phyloP scores from a whole-genome alignment of 1,139 yeast species.

The Diutina rugosa region DNA sequence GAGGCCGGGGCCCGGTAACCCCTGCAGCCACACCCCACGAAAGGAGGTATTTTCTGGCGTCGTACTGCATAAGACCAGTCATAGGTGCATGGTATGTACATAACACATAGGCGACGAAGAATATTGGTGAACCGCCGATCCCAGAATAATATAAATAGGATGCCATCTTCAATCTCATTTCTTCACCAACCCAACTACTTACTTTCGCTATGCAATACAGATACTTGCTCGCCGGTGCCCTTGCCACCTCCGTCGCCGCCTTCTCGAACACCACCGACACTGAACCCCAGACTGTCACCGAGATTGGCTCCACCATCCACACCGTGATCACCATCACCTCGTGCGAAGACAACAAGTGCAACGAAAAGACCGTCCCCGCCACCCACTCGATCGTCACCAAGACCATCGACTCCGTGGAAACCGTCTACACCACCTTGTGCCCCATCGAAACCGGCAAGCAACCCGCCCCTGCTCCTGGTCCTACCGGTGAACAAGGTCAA shows the following conservation, averaged over 20 bases:
- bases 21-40: background rate
- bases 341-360: constrained; percentile 2
- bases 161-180: background rate
- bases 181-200: background rate
- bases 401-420: background rate
- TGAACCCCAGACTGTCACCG: background rate
- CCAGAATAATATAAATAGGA: background rate
- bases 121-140: background rate
- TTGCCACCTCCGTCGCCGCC: constrained; percentile 2
- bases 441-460: background rate
- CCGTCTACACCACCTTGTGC: constrained; percentile 2
- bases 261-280: background rate
- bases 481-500: background rate
- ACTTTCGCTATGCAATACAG: constrained; percentile 1
- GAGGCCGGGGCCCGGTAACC: background rate
- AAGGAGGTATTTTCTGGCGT: background rate
- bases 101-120: background rate
- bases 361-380: background rate
- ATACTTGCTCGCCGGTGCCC: constrained; percentile 2
- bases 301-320: background rate
- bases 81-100: background rate
- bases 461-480: background rate
- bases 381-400: background rate
- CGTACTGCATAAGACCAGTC: background rate
- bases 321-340: background rate